Conservation (phyloP, 345 rosid genomes). For the Trapa bicornis region DNA sequence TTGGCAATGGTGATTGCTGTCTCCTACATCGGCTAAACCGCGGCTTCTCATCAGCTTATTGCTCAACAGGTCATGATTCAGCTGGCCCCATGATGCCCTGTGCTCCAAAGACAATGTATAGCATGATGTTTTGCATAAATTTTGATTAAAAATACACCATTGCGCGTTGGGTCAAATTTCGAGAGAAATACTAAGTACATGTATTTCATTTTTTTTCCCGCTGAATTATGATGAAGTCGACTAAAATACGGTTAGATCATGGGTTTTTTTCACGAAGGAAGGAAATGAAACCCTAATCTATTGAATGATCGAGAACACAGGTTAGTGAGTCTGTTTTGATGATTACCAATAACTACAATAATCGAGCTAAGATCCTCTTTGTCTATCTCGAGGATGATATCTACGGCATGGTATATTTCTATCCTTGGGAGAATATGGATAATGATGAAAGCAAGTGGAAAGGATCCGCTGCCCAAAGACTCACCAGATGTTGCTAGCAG, state of each 20-base stretch:
- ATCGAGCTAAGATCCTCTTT: background rate
- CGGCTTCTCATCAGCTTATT: background rate
- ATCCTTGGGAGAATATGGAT: background rate
- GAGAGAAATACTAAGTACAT: background rate
- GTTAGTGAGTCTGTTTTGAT: background rate
- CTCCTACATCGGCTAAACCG: background rate
- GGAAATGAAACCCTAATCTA: background rate
- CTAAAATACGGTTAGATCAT: no score
- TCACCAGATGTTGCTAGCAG: background rate
- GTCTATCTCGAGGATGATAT: no score
- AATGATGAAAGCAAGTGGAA: background rate
- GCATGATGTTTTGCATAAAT: background rate
- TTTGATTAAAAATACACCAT: background rate
- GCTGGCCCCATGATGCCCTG: conserved; percentile 8
- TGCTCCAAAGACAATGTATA: background rate
- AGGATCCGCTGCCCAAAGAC: background rate
- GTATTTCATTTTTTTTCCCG: background rate
- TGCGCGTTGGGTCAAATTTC: background rate
- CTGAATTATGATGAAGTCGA: background rate
- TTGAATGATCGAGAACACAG: background rate
- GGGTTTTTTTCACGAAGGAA: no score
- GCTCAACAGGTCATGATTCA: conserved; percentile 3
- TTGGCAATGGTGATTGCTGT: conserved; percentile 7
- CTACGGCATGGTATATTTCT: no score
- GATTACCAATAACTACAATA: background rate